phyloP scores from a whole-genome alignment of 2,329 filamentous ascomycete genomes.

The Fusarium torreyae region DNA sequence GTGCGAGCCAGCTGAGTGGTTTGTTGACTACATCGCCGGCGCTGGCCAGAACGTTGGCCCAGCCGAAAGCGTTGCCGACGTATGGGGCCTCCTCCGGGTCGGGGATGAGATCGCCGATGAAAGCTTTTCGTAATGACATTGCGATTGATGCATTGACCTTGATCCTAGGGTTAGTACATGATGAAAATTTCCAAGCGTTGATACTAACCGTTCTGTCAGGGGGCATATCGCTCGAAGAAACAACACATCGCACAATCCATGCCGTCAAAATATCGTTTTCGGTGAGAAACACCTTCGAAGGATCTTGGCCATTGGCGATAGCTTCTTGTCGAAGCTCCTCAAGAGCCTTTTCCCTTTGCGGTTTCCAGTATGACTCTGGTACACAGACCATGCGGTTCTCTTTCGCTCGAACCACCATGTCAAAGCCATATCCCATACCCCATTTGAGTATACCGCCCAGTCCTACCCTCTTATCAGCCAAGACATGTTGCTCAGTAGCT shows the following conservation, averaged over 20 bases:
- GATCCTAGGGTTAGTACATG: background rate
- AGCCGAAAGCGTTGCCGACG: conserved; percentile 25
- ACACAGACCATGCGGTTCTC: conserved; percentile 32
- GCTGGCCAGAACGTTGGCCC: conserved; percentile 3
- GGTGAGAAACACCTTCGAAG: conserved; percentile 19
- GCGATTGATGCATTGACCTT: conserved; percentile 17
- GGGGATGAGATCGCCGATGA: conserved; percentile 10
- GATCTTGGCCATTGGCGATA: background rate
- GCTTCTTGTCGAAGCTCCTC: background rate
- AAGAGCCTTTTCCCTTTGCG: conserved; percentile 8
- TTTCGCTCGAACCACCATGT: conserved; percentile 9
- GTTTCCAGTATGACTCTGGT: conserved; percentile 18
- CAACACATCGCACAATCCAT: conserved; percentile 19
- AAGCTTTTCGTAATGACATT: conserved; percentile 20
- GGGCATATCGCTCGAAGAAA: conserved; percentile 13
- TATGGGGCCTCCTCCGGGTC: conserved; percentile 4
- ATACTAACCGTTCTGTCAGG: conserved; percentile 12
- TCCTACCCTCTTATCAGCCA: conserved; percentile 5
- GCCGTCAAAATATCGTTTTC: conserved; percentile 31
- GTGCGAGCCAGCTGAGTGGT: conserved; percentile 8
- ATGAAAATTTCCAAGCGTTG: background rate
- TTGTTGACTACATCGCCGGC: background rate
- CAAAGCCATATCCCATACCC: conserved; percentile 21
- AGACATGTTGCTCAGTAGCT: conserved; percentile 11
- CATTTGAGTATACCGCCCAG: conserved; percentile 8